phyloP scores from a whole-genome alignment of 2,329 filamentous ascomycete genomes.

The Monilinia aucupariae region DNA sequence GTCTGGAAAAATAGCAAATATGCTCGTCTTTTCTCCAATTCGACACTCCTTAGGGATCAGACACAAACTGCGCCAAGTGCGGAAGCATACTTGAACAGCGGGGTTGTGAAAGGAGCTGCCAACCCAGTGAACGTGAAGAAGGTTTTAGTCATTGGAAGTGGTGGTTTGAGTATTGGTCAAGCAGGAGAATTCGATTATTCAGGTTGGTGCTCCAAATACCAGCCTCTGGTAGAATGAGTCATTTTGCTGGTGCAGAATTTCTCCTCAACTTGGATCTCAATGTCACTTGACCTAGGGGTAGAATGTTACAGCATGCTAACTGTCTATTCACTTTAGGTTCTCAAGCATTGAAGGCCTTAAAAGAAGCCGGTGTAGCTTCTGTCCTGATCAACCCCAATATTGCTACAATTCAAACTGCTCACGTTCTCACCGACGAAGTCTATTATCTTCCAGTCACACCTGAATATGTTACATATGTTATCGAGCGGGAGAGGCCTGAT shows the following conservation, averaged over 20 bases:
- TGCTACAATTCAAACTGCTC: conserved; percentile 95
- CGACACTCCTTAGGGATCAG: conserved; percentile 25
- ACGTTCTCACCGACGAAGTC: conserved; percentile 91
- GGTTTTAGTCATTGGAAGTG: conserved; percentile 91
- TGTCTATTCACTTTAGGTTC: conserved; percentile 55
- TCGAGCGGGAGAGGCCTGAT: conserved; percentile 91
- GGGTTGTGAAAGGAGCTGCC: conserved; percentile 70
- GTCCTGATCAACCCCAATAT: conserved; percentile 98
- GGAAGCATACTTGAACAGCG: conserved; percentile 84
- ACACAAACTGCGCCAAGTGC: conserved; percentile 70
- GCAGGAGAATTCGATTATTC: conserved; percentile 99
- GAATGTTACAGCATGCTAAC: conserved; percentile 23
- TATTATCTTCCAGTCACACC: conserved; percentile 97
- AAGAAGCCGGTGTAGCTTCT: conserved; percentile 86
- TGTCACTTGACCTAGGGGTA: no score
- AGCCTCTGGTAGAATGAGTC: conserved; percentile 26
- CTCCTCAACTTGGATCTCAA: neutral
- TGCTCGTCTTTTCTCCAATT: conserved; percentile 34
- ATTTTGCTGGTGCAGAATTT: conserved; percentile 8
- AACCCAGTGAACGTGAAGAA: conserved; percentile 89
- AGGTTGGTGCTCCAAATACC: conserved; percentile 48
- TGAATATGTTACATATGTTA: conserved; percentile 96
- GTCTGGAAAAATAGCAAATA: conserved; percentile 28
- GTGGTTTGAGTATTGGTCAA: conserved; percentile 93
- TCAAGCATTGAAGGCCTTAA: conserved; percentile 93